Conservation (phyloP, 2,329 filamentous ascomycete species). For the Zalaria obscura region DNA sequence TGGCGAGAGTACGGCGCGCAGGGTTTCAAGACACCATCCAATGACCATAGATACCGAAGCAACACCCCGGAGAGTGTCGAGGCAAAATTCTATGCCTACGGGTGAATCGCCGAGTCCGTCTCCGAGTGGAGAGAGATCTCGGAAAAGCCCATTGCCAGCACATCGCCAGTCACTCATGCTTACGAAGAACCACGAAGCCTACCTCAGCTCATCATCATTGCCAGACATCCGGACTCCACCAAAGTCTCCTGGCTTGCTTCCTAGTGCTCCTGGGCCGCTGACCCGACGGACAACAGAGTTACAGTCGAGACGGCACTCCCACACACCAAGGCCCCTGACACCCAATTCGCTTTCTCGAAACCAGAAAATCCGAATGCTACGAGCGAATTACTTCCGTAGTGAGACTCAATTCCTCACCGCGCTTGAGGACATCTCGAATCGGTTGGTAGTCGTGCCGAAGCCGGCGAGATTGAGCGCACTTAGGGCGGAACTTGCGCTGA, state of each 20-base stretch:
- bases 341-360: conserved; percentile 47
- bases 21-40: no score
- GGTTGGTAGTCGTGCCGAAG: conserved; percentile 71
- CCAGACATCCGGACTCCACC: conserved; percentile 13
- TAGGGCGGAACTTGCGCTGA: conserved; percentile 65
- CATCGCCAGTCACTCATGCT: conserved; percentile 26
- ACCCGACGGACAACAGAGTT: conserved; percentile 20
- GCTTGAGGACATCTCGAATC: conserved; percentile 70
- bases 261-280: conserved; percentile 4
- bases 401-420: conserved; percentile 71
- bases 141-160: neutral
- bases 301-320: conserved; percentile 40
- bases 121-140: neutral
- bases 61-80: neutral
- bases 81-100: neutral
- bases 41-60: neutral
- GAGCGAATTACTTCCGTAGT: conserved; percentile 72
- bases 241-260: neutral
- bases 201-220: conserved; percentile 17
- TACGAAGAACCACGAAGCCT: conserved; percentile 14
- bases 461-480: conserved; percentile 67
- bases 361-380: conserved; percentile 58
- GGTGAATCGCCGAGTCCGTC: neutral
- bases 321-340: conserved; percentile 37
- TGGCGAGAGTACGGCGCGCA: neutral